These are phyloP conservation scores for Parachaetomium inaequale DNA, from an alignment of 495 filamentous ascomycete species.

Conservation along the genomic window DNA sequence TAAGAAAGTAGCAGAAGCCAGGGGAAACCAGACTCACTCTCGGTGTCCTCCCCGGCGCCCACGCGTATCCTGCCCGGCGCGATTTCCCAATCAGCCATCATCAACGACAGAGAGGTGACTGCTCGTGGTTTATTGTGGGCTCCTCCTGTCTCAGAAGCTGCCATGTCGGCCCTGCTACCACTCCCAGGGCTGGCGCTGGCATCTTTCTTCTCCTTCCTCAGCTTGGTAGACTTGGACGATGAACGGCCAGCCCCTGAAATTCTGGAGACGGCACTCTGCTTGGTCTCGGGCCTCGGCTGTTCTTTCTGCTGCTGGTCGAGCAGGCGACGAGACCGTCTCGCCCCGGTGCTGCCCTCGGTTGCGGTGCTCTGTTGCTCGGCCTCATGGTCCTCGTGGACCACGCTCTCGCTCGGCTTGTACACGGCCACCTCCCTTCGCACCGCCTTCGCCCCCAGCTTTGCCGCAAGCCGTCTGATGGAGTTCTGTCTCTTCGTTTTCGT, in stretches of 20 bases:
- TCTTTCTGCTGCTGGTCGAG: neutral
- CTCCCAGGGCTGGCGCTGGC: neutral
- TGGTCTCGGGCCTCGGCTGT: neutral
- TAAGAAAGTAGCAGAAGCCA: neutral
- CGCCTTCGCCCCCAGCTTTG: constrained; percentile 6
- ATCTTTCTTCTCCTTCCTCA: neutral
- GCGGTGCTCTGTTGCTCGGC: neutral
- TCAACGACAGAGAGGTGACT: neutral
- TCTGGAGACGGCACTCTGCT: neutral
- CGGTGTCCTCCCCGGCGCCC: neutral
- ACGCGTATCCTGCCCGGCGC: constrained; percentile 14
- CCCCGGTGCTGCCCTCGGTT: neutral
- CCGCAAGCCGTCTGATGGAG: constrained; percentile 10
- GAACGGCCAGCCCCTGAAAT: neutral
- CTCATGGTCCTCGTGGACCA: neutral
- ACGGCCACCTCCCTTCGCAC: constrained; percentile 8
- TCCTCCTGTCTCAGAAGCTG: neutral
- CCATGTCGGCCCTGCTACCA: neutral
- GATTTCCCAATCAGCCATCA: constrained; percentile 20
- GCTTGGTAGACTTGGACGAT: neutral
- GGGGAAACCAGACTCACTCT: constrained; percentile 7
- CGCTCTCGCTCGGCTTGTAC: constrained; percentile 7
- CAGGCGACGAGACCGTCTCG: constrained; percentile 1
- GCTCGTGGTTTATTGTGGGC: neutral
- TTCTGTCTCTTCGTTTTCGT: constrained; percentile 4